Evolutionary conservation across 1,284 basidiomycete genomes (phyloP).

Genomic region (Boletus sp.): DNA sequence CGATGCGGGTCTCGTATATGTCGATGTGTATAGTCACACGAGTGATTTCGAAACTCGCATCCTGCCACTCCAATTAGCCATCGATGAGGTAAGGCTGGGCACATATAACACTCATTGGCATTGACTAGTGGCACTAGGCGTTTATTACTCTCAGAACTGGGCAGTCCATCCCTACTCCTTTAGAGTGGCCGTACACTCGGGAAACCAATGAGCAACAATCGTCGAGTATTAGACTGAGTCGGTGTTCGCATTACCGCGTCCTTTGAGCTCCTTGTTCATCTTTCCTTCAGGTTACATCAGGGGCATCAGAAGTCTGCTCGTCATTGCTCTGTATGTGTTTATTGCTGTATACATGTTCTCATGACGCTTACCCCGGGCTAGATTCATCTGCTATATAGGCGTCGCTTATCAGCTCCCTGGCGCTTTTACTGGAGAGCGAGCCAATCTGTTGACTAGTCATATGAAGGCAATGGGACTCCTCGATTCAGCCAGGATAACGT

Average conservation of each 20-base stretch:
- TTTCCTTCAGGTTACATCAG: constrained; percentile 55
- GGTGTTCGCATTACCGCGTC: constrained; percentile 27
- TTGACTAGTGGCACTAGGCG: constrained; percentile 44
- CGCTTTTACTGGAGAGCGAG: constrained; percentile 63
- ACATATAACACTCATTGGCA: not conserved
- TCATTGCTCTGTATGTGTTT: constrained; percentile 60
- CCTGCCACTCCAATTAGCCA: constrained; percentile 76
- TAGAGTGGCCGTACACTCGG: constrained; percentile 74
- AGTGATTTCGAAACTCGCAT: constrained; percentile 73
- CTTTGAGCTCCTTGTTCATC: constrained; percentile 9
- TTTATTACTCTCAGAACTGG: constrained; percentile 70
- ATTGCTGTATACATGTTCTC: not conserved
- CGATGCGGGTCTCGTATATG: constrained; percentile 64
- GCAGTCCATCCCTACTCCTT: constrained; percentile 51
- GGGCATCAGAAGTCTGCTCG: constrained; percentile 62
- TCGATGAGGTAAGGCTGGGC: constrained; percentile 62
- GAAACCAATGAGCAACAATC: constrained; percentile 66
- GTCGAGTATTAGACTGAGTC: constrained; percentile 59
- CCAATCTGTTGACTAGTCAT: constrained; percentile 61
- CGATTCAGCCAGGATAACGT: constrained; percentile 68
- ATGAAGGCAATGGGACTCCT: constrained; percentile 76
- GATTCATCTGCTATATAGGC: constrained; percentile 68
- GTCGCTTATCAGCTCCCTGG: constrained; percentile 77
- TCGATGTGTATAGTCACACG: constrained; percentile 66
- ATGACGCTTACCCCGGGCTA: constrained; percentile 29